Base-by-base conservation (phyloP, 2,329 filamentous ascomycete species). In the Hymenoscyphus fructigenus region DNA sequence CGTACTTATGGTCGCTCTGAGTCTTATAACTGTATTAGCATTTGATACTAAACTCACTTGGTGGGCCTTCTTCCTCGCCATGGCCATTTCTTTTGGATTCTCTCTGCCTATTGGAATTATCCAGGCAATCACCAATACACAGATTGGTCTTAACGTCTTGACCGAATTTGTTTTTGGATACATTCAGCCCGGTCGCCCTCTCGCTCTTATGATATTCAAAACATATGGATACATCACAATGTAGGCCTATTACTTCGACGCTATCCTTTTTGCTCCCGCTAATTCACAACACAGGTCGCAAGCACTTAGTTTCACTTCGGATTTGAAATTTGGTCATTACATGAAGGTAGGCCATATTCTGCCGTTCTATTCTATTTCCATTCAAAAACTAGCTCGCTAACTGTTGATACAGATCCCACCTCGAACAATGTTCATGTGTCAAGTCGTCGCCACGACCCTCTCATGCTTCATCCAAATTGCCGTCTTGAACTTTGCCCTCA, bases 191-290 rank as follows among this genome's bases (percentile, higher is more conserved):
- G 89, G 89, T 29, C 83, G 83, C 2, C 89, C 89, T 1, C 80
- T 91, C 66, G 88, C 88, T 58, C 88, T 91, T 83, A 92, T 92
- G 88, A 83, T 91, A 78, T 91, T 91, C 80, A 91, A 91, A 77
- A 90, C 88, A 67, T 91, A 89, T 71, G 87, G 88, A 60, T 90
- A 89, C 74, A 84, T 90, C 63, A 86, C 82, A 77, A 89, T 90
- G 85, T 81, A 90, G 89, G 75, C 81, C 89, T 1, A 86, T 83
- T 29, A 86, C 89, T 34, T 15, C 7, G 9, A 15, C 15, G 12
- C 4, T 7, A 32, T 34, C 15, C 14, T 20, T 10, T 29, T 10
- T 50, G 20, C n/a, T 53, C 28, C n/a, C n/a, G 28, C 59, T 60
- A 9, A 60, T 23, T 34, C 10, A 23, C 32, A 17, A 28, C 12